These are phyloP conservation scores for Symbiodinium pilosum DNA, from an alignment of 73 alveolate genomes.

Conservation along the genomic window DNA sequence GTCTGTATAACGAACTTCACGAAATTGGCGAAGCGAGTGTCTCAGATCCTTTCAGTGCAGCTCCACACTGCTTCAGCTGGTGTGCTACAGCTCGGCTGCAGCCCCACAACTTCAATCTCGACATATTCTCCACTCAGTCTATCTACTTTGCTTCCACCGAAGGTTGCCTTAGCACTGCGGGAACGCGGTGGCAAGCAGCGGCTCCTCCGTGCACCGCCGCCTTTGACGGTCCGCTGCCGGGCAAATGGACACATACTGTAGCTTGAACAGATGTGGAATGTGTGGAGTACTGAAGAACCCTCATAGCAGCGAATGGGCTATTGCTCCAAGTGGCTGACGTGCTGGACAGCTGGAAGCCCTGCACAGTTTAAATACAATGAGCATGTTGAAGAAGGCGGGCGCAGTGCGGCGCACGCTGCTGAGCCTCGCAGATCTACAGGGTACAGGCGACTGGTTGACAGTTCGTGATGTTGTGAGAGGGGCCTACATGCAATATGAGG, in stretches of 20 bases:
- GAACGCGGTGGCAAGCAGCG: conserved; percentile 75
- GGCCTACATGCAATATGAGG: not conserved
- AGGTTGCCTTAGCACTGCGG: conserved; percentile 83
- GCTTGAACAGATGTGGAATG: not conserved
- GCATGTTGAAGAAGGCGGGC: conserved; percentile 47
- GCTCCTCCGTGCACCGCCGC: conserved; percentile 62
- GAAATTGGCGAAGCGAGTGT: conserved; percentile 45
- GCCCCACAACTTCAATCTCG: no score
- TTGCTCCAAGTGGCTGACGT: no score
- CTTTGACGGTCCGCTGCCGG: conserved; percentile 88
- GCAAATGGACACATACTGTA: not conserved
- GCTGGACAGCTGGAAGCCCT: not conserved
- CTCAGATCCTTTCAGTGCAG: not conserved
- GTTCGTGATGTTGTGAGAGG: no score
- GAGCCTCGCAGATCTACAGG: conserved; percentile 66
- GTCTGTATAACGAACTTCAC: conserved; percentile 64
- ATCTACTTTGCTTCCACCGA: no score
- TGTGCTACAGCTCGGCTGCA: not conserved
- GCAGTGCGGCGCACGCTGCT: conserved; percentile 64
- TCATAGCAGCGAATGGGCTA: no score
- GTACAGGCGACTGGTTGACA: not conserved
- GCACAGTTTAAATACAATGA: not conserved
- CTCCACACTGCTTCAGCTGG: not conserved
- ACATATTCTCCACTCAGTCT: not conserved
- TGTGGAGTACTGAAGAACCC: not conserved